Evolutionary conservation across 2,329 filamentous ascomycete genomes (phyloP).

Genomic region (Aspergillus chevalieri): DNA sequence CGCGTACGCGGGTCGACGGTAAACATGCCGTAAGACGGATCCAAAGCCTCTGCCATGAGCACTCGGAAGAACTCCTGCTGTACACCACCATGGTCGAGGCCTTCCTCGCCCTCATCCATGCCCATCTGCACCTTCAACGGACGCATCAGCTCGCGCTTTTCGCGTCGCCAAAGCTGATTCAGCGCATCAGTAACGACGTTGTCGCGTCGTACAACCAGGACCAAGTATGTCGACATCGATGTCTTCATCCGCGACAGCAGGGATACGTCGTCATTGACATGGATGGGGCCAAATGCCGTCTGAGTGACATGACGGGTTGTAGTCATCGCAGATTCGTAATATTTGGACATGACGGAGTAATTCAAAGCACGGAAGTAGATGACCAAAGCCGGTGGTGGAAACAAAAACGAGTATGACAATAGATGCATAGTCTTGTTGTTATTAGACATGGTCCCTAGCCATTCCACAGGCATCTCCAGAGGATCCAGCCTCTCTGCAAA

Average conservation of each 20-base stretch:
- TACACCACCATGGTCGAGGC: slow-evolving; percentile 88
- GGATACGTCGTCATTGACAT: slow-evolving; percentile 53
- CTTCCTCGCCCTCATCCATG: slow-evolving; percentile 75
- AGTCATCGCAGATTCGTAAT: slow-evolving; percentile 61
- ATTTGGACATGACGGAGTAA: slow-evolving; percentile 75
- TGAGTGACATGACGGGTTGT: slow-evolving; percentile 41
- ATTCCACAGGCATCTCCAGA: slow-evolving; percentile 67
- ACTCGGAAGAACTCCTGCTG: slow-evolving; percentile 94
- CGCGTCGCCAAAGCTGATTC: slow-evolving; percentile 82
- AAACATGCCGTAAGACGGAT: slow-evolving; percentile 71
- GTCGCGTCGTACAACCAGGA: slow-evolving; percentile 63
- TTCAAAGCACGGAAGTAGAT: slow-evolving; percentile 85
- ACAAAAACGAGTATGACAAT: slow-evolving; percentile 74
- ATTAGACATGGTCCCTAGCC: slow-evolving; percentile 57
- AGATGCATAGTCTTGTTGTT: slow-evolving; percentile 64
- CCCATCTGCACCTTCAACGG: slow-evolving; percentile 86
- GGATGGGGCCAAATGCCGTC: slow-evolving; percentile 39
- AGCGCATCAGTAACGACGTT: slow-evolving; percentile 68
- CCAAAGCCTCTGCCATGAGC: slow-evolving; percentile 70
- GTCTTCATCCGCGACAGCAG: slow-evolving; percentile 59
- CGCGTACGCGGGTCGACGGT: slow-evolving; percentile 67
- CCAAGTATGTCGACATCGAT: slow-evolving; percentile 63
- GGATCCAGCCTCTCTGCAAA: slow-evolving; percentile 70
- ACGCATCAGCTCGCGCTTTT: slow-evolving; percentile 72
- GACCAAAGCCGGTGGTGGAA: slow-evolving; percentile 65